Conservation (phyloP, 2,329 filamentous ascomycete species). For the Claviceps sp. region DNA sequence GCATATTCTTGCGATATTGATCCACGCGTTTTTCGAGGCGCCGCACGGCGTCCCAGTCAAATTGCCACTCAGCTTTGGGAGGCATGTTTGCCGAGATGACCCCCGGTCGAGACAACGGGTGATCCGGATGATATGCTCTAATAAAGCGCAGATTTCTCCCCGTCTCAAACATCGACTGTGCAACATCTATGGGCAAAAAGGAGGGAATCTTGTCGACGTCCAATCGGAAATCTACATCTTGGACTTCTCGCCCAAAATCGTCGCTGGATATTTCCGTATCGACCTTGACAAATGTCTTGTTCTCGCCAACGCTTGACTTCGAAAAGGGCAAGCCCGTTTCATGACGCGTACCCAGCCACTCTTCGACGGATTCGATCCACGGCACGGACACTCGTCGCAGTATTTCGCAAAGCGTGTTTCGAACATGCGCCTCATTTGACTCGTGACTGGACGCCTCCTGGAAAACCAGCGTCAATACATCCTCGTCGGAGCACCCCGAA, state of each 20-base stretch:
- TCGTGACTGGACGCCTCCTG: constrained; percentile 49
- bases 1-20: constrained; percentile 19
- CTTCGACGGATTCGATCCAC: constrained; percentile 53
- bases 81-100: constrained; percentile 33
- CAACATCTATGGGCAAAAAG: constrained; percentile 59
- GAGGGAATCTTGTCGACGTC: constrained; percentile 52
- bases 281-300: constrained; percentile 47
- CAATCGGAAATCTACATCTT: constrained; percentile 48
- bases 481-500: constrained; percentile 39
- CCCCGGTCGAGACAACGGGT: constrained; percentile 48
- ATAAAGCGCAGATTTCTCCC: constrained; percentile 65
- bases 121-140: constrained; percentile 53
- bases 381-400: constrained; percentile 48
- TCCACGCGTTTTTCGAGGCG: constrained; percentile 45
- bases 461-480: constrained; percentile 48
- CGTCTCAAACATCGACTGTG: constrained; percentile 61
- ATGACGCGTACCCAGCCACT: constrained; percentile 59
- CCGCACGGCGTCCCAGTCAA: constrained; percentile 57
- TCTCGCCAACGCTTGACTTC: constrained; percentile 29
- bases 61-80: constrained; percentile 53
- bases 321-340: constrained; percentile 42
- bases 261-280: constrained; percentile 41
- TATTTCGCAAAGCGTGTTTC: constrained; percentile 53
- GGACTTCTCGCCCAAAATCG: constrained; percentile 43
- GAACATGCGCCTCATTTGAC: constrained; percentile 46